Percentiles rank a stretch among this genome's conserved stretches.
These are phyloP conservation scores for Acrodontium crateriforme DNA, from an alignment of 2,329 filamentous ascomycete species.

Conservation along the genomic window DNA sequence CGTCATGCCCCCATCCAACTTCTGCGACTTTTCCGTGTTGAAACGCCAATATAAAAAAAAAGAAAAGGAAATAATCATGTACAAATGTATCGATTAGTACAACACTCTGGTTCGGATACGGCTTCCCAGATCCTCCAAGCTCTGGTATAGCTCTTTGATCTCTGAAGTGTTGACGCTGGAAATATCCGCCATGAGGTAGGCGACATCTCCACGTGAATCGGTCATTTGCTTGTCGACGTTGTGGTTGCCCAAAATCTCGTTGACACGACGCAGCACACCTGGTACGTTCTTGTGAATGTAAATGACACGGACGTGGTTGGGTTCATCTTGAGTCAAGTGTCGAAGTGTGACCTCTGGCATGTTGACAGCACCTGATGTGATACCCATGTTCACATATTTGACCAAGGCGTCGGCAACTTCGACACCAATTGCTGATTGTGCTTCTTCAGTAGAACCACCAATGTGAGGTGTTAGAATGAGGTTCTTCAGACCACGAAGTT, in stretches of 20 bases:
- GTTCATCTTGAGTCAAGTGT: slow-evolving; percentile 78
- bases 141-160: slow-evolving; percentile 75
- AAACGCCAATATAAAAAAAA: too few species aligned
- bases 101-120: slow-evolving; percentile 35
- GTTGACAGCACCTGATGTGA: slow-evolving; percentile 85
- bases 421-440: slow-evolving; percentile 86
- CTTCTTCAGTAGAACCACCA: slow-evolving; percentile 93
- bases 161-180: slow-evolving; percentile 69
- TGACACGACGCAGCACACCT: slow-evolving; percentile 86
- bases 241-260: slow-evolving; percentile 85
- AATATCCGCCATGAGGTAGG: slow-evolving; percentile 96
- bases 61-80: too few species aligned
- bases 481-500: slow-evolving; percentile 75
- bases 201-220: slow-evolving; percentile 83
- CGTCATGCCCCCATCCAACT: too few species aligned
- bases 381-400: slow-evolving; percentile 89
- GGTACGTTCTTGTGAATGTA: slow-evolving; percentile 96
- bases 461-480: slow-evolving; percentile 94
- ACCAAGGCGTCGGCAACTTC: slow-evolving; percentile 83
- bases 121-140: slow-evolving; percentile 54
- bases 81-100: slow-evolving; percentile 23
- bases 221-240: slow-evolving; percentile 99
- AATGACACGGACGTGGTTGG: slow-evolving; percentile 80
- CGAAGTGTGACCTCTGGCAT: slow-evolving; percentile 88
- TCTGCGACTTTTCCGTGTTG: too few species aligned